Conservation (phyloP, 139 green algal genomes). For the Chlorella vulgaris region DNA sequence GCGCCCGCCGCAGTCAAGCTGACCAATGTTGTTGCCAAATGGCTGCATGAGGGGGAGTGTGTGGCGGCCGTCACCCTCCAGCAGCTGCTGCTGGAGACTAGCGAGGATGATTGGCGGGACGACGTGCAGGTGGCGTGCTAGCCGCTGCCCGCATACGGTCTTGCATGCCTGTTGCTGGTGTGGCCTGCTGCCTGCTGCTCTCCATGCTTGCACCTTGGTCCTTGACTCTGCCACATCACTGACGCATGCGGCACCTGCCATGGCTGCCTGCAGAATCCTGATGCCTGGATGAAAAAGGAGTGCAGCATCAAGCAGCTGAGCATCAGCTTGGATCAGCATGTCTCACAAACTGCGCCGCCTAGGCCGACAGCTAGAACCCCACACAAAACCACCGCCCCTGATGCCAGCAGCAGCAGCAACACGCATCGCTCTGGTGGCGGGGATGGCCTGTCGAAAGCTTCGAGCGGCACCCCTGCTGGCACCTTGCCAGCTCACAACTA, state of each 20-base stretch:
- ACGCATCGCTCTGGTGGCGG: background rate
- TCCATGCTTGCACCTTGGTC: no score
- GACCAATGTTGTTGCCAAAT: conserved; percentile 58
- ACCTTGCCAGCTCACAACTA: background rate
- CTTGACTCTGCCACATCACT: no score
- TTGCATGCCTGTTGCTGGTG: background rate
- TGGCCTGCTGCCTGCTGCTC: background rate
- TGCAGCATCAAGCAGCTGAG: conserved; percentile 35
- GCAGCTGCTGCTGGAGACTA: conserved; percentile 35
- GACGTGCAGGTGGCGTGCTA: conserved; percentile 12
- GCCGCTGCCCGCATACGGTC: no score
- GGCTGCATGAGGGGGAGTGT: conserved; percentile 15
- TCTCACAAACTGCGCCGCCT: background rate
- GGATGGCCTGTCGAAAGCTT: background rate
- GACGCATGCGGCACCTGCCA: no score
- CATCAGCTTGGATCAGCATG: conserved; percentile 37
- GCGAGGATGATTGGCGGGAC: conserved; percentile 31
- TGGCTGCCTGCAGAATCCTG: conserved; percentile 32
- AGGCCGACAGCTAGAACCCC: no score
- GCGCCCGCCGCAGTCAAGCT: conserved; percentile 32
- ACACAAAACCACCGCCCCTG: background rate
- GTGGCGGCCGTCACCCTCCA: conserved; percentile 42
- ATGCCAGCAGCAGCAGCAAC: background rate
- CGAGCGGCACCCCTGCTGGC: background rate
- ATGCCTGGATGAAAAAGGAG: conserved; percentile 59